A percentile compares a stretch with the other conserved stretches of the same genome.
Conservation (phyloP, 345 rosid genomes). For the Trapa incisa region DNA sequence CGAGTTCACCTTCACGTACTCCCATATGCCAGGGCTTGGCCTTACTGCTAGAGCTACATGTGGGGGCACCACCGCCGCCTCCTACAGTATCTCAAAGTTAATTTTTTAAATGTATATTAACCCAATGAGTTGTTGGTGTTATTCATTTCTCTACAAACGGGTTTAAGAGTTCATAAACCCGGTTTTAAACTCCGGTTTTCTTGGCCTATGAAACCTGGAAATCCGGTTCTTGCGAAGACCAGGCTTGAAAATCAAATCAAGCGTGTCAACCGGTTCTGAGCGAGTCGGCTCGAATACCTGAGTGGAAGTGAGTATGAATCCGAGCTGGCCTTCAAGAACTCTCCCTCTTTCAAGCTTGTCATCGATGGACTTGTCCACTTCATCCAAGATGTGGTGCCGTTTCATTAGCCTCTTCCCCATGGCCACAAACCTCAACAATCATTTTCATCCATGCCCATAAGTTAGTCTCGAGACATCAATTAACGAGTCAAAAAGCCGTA, state of each 20-base stretch:
- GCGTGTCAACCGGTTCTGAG: neutral
- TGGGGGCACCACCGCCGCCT: conserved; percentile 81
- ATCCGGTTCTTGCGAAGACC: no score
- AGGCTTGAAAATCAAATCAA: neutral
- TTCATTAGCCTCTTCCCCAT: conserved; percentile 62
- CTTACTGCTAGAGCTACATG: conserved; percentile 67
- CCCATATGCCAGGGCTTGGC: conserved; percentile 86
- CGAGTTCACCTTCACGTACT: conserved; percentile 62
- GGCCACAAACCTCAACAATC: conserved; percentile 30
- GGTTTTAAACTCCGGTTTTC: no score
- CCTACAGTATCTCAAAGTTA: conserved; percentile 29
- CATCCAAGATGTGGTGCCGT: conserved; percentile 45
- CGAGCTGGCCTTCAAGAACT: conserved; percentile 64
- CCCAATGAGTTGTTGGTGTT: no score
- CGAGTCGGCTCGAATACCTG: conserved; percentile 21
- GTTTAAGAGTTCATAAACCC: no score
- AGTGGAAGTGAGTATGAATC: conserved; percentile 59
- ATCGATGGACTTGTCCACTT: conserved; percentile 48
- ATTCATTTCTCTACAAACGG: no score
- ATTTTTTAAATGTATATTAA: no score
- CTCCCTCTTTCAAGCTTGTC: conserved; percentile 45
- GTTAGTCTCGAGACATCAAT: neutral
- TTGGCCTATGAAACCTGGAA: no score
- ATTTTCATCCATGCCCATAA: neutral
- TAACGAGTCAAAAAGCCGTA: no score